Base-by-base conservation (phyloP, 106 monocot species). In the Dendrobium nobile region DNA sequence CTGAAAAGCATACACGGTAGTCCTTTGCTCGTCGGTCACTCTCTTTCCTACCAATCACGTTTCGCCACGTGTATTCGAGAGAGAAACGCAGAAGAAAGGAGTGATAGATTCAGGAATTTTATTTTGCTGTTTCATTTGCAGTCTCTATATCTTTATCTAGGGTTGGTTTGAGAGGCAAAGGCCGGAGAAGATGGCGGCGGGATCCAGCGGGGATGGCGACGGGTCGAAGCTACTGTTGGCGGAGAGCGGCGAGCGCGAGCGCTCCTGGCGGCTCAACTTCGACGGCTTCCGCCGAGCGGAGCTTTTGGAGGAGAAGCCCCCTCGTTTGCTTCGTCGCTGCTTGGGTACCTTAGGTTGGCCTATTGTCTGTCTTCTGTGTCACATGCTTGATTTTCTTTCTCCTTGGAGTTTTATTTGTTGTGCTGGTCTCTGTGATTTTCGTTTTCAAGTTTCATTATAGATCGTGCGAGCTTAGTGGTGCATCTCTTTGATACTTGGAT, bases 261-360 rank as follows among this genome's bases (percentile, higher is more conserved):
- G 20, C 31, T 75, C 89, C 43, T 92, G 92, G 92, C 75, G 89
- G 80, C 82, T 92, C 78, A 92, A 90, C 86, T 89, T 92, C 77
- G 86, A 87, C 58, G 80, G 84, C 1, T 87, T 88, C 72, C 85
- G 86, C 47, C 85, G 79, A 68, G 42, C 82, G 65, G 88, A 85
- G 82, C 64, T 47, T 77, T 67, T 47, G 75, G 47, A 79, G 72
- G 92, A 89, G 82, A 89, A 85, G 78, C 82, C 82, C 8, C 82
- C 82, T 2, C 80, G 80, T 11, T 78, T 84, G 17, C 75, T 89
- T 68, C 88, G 88, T 20, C 84, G 86, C 79, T 92, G 92, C 82
- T 88, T 92, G 77, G 89, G 92, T 31, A 85, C 87, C 18, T 75
- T 85, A 86, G 88, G 91, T 87, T 70, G 9, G 37, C 11, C 0